These are phyloP conservation scores for Rhytidiadelphus loreus DNA, from an alignment of 225 moss, liverwort and hornwort species.

Conservation along the genomic window DNA sequence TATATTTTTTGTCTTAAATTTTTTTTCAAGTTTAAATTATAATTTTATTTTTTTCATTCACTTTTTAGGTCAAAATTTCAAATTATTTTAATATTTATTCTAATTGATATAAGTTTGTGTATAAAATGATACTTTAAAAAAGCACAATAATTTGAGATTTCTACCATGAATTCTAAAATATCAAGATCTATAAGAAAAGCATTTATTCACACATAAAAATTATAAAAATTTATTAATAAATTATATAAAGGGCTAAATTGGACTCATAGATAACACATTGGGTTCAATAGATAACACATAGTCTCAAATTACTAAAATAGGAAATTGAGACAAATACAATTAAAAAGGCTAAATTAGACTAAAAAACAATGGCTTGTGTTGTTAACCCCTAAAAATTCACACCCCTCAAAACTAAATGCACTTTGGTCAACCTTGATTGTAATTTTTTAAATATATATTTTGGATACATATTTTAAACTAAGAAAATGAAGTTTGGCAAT, in stretches of 20 bases:
- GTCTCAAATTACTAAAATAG: background rate
- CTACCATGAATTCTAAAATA: background rate
- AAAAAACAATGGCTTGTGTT: background rate
- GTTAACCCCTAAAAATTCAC: accelerated
- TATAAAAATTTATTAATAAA: background rate
- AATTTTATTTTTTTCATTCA: background rate
- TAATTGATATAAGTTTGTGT: background rate
- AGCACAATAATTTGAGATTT: background rate
- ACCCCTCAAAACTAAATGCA: accelerated
- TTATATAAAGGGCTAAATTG: background rate
- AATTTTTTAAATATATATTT: background rate
- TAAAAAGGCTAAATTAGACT: background rate
- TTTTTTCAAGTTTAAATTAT: background rate
- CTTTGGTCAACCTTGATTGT: background rate
- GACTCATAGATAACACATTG: no score
- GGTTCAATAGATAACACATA: no score
- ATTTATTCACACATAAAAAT: background rate
- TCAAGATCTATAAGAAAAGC: background rate
- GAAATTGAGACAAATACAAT: no score
- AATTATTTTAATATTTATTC: background rate
- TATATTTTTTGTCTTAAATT: background rate
- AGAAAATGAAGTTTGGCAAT: background rate
- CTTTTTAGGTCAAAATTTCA: no score
- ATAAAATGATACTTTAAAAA: background rate
- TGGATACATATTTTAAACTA: background rate